Evolutionary conservation across 352 stramenopile species (phyloP).

Genomic region (Phytopythium vexans): DNA sequence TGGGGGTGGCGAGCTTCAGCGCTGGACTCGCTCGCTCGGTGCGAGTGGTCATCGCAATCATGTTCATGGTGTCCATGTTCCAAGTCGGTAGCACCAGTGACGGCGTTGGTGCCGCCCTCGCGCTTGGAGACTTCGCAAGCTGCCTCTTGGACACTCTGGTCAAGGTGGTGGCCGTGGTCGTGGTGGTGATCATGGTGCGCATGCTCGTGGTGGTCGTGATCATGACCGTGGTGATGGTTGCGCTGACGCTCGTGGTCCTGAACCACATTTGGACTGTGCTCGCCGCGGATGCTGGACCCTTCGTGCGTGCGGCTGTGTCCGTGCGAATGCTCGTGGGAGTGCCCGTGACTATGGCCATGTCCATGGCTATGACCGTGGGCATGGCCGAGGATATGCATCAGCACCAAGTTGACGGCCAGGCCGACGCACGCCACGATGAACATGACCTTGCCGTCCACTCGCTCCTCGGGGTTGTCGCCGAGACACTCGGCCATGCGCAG

Average conservation of each 20-base stretch:
- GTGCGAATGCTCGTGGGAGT: constrained; percentile 14
- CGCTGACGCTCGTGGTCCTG: too few species aligned
- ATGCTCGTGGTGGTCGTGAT: constrained; percentile 21
- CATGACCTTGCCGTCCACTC: constrained; percentile 97
- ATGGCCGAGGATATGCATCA: constrained; percentile 93
- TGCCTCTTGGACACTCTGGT: too few species aligned
- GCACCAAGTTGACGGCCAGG: constrained; percentile 94
- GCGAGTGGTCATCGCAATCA: constrained; percentile 25
- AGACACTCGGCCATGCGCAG: constrained; percentile 82
- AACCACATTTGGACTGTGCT: too few species aligned
- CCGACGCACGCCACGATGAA: constrained; percentile 94
- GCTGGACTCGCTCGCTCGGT: constrained; percentile 17
- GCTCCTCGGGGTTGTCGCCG: constrained; percentile 63
- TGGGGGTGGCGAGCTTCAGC: constrained; percentile 18
- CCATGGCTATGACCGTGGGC: constrained; percentile 56
- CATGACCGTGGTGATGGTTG: too few species aligned
- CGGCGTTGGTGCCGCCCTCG: too few species aligned
- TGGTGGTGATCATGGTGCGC: constrained; percentile 18
- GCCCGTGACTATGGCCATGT: constrained; percentile 35
- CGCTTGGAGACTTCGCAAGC: too few species aligned
- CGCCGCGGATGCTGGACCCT: too few species aligned
- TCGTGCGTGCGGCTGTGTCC: constrained; percentile 14
- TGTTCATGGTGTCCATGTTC: constrained; percentile 27
- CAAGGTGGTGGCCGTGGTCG: too few species aligned
- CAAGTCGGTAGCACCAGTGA: constrained; percentile 8